Percentiles rank a stretch among this genome's conserved stretches.
phyloP scores from a whole-genome alignment of 2,329 filamentous ascomycete species.

The Hypoxylon sp. region DNA sequence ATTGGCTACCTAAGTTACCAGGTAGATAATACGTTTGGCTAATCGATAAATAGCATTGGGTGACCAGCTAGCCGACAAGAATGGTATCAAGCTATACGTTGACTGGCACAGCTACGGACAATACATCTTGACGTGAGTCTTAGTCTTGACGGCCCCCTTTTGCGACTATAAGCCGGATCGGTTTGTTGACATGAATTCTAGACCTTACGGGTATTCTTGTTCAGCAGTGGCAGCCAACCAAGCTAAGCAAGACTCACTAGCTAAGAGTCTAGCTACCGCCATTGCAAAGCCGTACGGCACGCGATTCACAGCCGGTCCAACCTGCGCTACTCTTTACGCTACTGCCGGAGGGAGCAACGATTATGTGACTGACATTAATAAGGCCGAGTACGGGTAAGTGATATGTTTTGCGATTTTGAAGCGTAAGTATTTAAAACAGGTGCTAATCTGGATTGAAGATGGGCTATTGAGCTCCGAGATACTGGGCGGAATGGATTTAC shows the following conservation, averaged over 20 bases:
- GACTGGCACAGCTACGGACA: conserved; percentile 51
- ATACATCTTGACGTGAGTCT: conserved; percentile 47
- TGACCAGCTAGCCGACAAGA: conserved; percentile 55
- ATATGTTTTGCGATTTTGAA: not conserved
- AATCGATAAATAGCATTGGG: conserved; percentile 57
- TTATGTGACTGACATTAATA: conserved; percentile 49
- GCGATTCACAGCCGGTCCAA: conserved; percentile 54
- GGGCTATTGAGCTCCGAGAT: conserved; percentile 52
- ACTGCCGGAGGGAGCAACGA: conserved; percentile 48
- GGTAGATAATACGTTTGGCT: conserved; percentile 14
- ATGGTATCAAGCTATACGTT: conserved; percentile 49
- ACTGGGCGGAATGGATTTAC: conserved; percentile 48
- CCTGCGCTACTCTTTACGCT: conserved; percentile 55
- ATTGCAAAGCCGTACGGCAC: conserved; percentile 47
- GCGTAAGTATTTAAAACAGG: not conserved
- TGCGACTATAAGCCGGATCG: not conserved
- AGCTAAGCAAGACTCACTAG: conserved; percentile 52
- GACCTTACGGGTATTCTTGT: conserved; percentile 50
- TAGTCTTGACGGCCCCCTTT: not conserved
- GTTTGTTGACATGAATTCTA: conserved; percentile 21
- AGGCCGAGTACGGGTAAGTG: conserved; percentile 48
- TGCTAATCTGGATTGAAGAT: conserved; percentile 38
- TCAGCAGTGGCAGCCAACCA: conserved; percentile 45
- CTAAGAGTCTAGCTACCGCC: conserved; percentile 45
- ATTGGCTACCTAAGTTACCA: no score